A percentile compares a stretch with the other conserved stretches of the same genome.
Conservation (phyloP, 495 filamentous ascomycete genomes). For the Penicillium samsonianum region DNA sequence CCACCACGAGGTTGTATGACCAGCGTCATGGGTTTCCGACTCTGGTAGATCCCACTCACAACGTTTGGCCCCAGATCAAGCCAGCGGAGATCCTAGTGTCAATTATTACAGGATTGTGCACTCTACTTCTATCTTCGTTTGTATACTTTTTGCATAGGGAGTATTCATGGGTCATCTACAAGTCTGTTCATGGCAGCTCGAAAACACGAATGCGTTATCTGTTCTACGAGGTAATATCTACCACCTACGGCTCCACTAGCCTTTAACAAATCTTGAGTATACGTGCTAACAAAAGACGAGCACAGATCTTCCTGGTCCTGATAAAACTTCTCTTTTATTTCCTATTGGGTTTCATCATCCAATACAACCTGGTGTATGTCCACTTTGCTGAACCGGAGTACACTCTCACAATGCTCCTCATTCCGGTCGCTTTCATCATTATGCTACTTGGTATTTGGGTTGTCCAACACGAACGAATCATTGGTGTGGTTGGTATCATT, state of each 20-base stretch:
- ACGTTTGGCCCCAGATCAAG: conserved; percentile 12
- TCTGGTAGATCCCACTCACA: conserved; percentile 10
- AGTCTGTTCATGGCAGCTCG: conserved; percentile 10
- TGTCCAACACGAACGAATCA: too few relatives aligned
- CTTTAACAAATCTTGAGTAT: too few relatives aligned
- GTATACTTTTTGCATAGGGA: conserved; percentile 17
- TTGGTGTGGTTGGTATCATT: too few relatives aligned
- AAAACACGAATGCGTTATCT: conserved; percentile 11
- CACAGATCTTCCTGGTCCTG: too few relatives aligned
- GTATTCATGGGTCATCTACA: conserved; percentile 20
- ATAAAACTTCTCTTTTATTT: too few relatives aligned
- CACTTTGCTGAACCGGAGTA: too few relatives aligned
- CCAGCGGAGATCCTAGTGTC: conserved; percentile 14
- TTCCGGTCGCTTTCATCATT: too few relatives aligned
- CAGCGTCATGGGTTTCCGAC: background rate
- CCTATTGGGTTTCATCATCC: too few relatives aligned
- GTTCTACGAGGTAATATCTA: conserved; percentile 16
- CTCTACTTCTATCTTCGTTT: background rate
- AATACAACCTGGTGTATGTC: too few relatives aligned
- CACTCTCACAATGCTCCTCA: too few relatives aligned
- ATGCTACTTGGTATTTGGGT: too few relatives aligned
- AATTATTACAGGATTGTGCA: background rate
- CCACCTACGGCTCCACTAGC: background rate
- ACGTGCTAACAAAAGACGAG: too few relatives aligned
- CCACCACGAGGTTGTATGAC: background rate